These are phyloP conservation scores for Microstegium vimineum DNA, from an alignment of 176 grass and related monocot genomes.

Conservation along the genomic window DNA sequence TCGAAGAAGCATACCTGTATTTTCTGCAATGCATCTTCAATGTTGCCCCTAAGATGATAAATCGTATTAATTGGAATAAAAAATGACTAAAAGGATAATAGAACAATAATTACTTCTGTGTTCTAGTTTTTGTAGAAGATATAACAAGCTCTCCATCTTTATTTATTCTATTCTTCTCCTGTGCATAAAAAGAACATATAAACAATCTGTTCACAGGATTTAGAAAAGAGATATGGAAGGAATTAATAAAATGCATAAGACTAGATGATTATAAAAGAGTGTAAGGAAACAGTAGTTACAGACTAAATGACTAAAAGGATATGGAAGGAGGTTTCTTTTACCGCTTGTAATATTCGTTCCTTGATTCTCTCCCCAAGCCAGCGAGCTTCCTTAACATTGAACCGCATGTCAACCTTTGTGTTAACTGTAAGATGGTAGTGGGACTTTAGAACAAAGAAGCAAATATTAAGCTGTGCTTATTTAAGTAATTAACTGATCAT, in stretches of 20 bases:
- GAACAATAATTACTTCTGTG: slow-evolving; percentile 67
- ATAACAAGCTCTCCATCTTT: slow-evolving; percentile 93
- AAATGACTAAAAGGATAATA: background rate
- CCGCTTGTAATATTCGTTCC: slow-evolving; percentile 80
- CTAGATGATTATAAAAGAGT: background rate
- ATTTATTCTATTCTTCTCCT: slow-evolving; percentile 98
- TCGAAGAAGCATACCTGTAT: slow-evolving; percentile 55
- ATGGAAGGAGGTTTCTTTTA: slow-evolving; percentile 38
- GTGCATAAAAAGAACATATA: slow-evolving; percentile 21
- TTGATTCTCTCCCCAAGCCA: slow-evolving; percentile 93
- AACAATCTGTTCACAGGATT: background rate
- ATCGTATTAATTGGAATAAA: slow-evolving; percentile 17
- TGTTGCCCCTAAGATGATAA: slow-evolving; percentile 71
- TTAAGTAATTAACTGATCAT: background rate
- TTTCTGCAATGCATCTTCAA: slow-evolving; percentile 92
- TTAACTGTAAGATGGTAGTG: slow-evolving; percentile 59
- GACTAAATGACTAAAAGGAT: too few species aligned
- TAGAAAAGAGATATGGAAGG: background rate
- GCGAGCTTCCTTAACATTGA: slow-evolving; percentile 85
- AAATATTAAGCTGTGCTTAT: background rate
- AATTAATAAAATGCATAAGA: background rate
- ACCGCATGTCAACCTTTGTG: slow-evolving; percentile 96
- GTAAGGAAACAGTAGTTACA: background rate
- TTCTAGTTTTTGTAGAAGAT: slow-evolving; percentile 95
- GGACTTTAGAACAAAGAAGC: background rate